A percentile compares a stretch with the other conserved stretches of the same genome.
Conservation (phyloP, 129 eudicot species). For the Flaveria sonorensis region DNA sequence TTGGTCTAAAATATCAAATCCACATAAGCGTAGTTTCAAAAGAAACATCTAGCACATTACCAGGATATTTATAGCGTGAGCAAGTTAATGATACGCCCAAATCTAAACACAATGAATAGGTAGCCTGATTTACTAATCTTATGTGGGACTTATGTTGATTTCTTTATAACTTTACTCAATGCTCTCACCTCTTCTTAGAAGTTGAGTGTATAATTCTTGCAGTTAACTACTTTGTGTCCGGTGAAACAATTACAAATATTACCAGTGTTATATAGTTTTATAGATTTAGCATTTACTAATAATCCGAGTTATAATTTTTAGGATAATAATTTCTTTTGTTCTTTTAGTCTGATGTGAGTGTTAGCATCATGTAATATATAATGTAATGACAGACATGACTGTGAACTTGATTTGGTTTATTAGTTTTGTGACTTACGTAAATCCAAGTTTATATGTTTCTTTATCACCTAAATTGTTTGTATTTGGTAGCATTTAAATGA, state of each 20-base stretch:
- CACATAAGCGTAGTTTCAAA: no score
- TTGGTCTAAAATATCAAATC: no score
- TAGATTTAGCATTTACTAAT: conserved; percentile 33
- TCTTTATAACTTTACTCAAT: conserved; percentile 16
- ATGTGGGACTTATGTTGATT: conserved; percentile 9
- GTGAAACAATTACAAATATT: conserved; percentile 26
- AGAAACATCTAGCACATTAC: no score
- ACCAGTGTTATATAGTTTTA: conserved; percentile 35
- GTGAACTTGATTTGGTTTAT: conserved; percentile 3
- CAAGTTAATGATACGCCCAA: no score
- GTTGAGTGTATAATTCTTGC: conserved; percentile 52
- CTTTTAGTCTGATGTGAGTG: conserved; percentile 9
- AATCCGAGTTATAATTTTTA: conserved; percentile 33
- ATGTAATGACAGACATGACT: conserved; percentile 34
- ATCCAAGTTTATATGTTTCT: conserved; percentile 17
- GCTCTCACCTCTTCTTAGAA: conserved; percentile 58
- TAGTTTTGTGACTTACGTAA: conserved; percentile 39
- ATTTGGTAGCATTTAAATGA: not conserved
- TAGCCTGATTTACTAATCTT: conserved; percentile 17
- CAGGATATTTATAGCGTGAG: no score
- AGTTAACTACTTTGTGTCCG: conserved; percentile 20
- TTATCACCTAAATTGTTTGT: not conserved
- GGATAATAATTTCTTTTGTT: conserved; percentile 27
- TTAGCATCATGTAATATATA: conserved; percentile 33
- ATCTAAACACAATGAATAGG: no score